Base-by-base conservation (phyloP, 805 yeast genomes). In the Yarrowia keelungensis region DNA sequence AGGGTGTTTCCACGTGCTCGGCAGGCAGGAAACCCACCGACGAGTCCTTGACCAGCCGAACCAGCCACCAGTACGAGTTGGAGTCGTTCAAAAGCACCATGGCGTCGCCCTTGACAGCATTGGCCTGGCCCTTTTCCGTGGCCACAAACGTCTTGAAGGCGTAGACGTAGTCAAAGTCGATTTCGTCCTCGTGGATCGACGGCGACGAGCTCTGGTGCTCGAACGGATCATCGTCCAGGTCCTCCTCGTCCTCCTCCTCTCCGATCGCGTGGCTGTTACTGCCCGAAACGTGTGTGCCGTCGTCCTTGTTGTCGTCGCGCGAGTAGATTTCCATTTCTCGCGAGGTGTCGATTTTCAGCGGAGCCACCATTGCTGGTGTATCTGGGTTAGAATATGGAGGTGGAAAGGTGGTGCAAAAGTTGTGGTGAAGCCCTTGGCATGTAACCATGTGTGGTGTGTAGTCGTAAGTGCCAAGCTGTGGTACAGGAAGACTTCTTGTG, bases 1-100 rank as follows among this genome's bases (percentile, higher is more conserved):
- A 89, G 71, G 91, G 92, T 0, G 97, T 91, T 78, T 95, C 99
- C 45, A 95, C 80, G 69, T 95, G 87, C 77, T 95, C 99, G 0
- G 98, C 98, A 1, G 99, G 99, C 1, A 96, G 96, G 81, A 93
- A 95, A 1, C 99, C 99, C 67, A 94, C 87, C 72, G 87, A 84
- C 2, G 88, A 88, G 75, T 87, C 90, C 54, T 76, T 78, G 50
- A 81, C 81, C 70, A 82, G 76, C 74, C 84, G 77, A 73, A 95
- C 94, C 11, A 94, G 81, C 98, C 99, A 95, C 99, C 99, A 95
- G 79, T 95, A 95, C 70, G 91, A 85, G 78, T 95, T 97, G 61
- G 90, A 88, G 75, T 95, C 99, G 75, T 92, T 92, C 43, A 95
- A 79, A 19, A 95, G 79, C 53, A 85, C 81, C 71, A 96, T 94